phyloP scores from a whole-genome alignment of 441 rosid species.

The Mallotus repandus region DNA sequence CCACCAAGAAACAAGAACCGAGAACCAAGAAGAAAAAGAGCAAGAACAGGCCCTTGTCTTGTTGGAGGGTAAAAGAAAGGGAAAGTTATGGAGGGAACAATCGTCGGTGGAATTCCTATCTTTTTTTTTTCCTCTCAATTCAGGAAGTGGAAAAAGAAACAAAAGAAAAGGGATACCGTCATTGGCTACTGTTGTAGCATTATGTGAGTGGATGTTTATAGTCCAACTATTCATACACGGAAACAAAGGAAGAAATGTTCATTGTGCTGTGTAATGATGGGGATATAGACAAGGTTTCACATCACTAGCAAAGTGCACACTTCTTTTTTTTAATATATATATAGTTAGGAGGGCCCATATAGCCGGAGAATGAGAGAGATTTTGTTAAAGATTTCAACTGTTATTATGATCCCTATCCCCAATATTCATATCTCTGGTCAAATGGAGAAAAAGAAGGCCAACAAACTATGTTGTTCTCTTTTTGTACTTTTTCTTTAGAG shows the following conservation, averaged over 20 bases:
- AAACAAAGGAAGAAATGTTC: conserved; percentile 18
- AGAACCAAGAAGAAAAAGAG: too few relatives aligned
- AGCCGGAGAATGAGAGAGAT: conserved; percentile 2
- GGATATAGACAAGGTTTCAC: neutral
- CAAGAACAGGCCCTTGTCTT: neutral
- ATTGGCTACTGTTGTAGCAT: neutral
- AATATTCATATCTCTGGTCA: conserved; percentile 4
- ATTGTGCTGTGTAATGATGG: neutral
- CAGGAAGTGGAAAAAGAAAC: neutral
- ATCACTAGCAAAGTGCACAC: neutral
- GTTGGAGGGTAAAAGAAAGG: neutral
- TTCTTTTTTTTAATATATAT: too few relatives aligned
- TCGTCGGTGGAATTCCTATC: conserved; percentile 34
- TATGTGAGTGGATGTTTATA: neutral
- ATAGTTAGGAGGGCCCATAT: neutral
- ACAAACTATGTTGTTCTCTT: neutral
- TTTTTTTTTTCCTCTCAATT: conserved; percentile 5
- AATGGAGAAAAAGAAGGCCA: conserved; percentile 11
- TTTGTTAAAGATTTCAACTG: conserved; percentile 5
- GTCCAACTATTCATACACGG: conserved; percentile 14
- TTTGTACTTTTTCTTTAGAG: conserved; percentile 30
- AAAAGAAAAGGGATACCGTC: conserved; percentile 6
- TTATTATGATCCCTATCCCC: neutral
- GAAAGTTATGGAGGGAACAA: neutral
- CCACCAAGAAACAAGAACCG: too few relatives aligned